Base-by-base conservation (phyloP, 2,329 filamentous ascomycete species). In the Colletotrichum phormii region DNA sequence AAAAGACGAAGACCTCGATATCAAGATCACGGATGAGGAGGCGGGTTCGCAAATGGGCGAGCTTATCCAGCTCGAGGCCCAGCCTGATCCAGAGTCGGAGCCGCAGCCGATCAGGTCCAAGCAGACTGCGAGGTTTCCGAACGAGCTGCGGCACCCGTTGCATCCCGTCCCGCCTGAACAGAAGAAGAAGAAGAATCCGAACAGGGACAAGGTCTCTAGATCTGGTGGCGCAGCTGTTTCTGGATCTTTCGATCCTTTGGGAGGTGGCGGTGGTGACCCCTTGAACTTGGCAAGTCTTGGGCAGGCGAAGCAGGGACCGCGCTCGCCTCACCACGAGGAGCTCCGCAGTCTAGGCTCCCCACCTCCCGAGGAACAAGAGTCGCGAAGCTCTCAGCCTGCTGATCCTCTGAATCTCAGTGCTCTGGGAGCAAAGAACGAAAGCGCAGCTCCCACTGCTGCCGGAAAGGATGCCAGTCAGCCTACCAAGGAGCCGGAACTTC, bases 1-100 rank as follows among this genome's bases (percentile, higher is more conserved):
- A 75, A 87, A 86, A 75, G 88, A 89, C 71, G 84, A 87, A 3
- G 82, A 81, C 49, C 42, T 49, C 18, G 42, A 49, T 11, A 81
- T 85, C 26, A 73, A 79, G 66, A 75, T 82, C 49, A 78, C 76
- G 5, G 79, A 82, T 55, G 65, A 74, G 12, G 82, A 82, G 46
- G 78, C 75, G 31, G 78, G 55, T 4, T 63, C 77, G 5, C 75
- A 78, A 72, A 77, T 77, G 8, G 82, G 82, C 12, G 81, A 71
- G 15, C 76, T 89, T 11, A 84, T 89, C 65, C 82, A 84, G 49
- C 76, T 88, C 67, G 86, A 84, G 60, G 83, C 85, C 5, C 73
- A 76, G 7, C 72, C 72, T 5, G 64, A 64, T 26, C 63, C 64
- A 1, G 53, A 60, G 24, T 42, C 72, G 9, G 68, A 71, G 22